Evolutionary conservation across 768 basidiomycete species (phyloP), one percentile per base, ranked within the genome.

Genomic region (Tricholoma flavovirens): DNA sequence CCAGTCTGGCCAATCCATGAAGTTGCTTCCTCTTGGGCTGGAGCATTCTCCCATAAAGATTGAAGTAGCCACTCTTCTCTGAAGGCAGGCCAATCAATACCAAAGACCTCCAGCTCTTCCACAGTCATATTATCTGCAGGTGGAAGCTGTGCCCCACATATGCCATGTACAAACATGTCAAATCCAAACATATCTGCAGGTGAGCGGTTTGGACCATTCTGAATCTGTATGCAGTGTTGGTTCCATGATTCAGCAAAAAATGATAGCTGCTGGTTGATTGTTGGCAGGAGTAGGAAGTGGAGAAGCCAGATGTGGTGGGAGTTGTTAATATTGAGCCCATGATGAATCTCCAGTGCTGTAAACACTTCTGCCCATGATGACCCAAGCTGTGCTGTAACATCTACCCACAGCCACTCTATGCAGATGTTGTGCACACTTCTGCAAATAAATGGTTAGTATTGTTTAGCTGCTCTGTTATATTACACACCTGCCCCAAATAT

Each of bases 371-470:
- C 62, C 75, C 75, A 76, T 21, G 64, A 61, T 3, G 53, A 48
- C 1, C 70, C 69, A 49, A 72, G 53, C n/a, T 62, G 63, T 3
- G 54, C 35, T 0, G 69, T 64, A 21, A 42, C 40, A 56, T 75
- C 71, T n/a, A 60, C 64, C 74, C 75, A 76, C 1, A 75, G 63
- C 1, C 71, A 57, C 51, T 76, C 73, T 49, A 75, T 75, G 1
- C 69, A 62, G 3, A 69, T 66, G 57, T 75, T 75, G 58, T 74
- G 73, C 1, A 75, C 67, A 56, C 70, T 71, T 32, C 71, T 73
- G 24, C 24, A 29, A 29, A n/a, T n/a, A n/a, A n/a, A n/a, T n/a
- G n/a, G n/a, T n/a, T n/a, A n/a, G n/a, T n/a, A n/a, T n/a, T n/a
- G n/a, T n/a, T n/a, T n/a, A n/a, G n/a, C n/a, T n/a, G n/a, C n/a